phyloP scores from a whole-genome alignment of 352 stramenopile species.

The Saprolegnia diclina region DNA sequence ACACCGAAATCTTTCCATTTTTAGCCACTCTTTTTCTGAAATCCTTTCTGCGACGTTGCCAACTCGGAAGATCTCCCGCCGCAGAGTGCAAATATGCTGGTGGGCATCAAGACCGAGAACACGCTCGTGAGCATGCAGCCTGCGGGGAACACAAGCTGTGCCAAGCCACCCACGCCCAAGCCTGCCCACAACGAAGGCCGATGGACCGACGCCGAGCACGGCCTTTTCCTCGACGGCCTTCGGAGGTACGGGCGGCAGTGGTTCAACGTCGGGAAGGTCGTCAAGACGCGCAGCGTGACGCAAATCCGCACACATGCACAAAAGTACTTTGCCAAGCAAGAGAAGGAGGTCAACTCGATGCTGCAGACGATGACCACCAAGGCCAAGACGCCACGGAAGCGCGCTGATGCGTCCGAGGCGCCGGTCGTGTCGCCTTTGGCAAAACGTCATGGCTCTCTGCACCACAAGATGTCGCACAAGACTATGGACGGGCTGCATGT shows the following conservation, averaged over 20 bases:
- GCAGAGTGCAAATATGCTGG: not conserved
- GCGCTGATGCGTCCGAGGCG: not conserved
- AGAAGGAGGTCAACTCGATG: not conserved
- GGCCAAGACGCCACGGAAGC: not conserved
- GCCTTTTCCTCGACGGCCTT: constrained; percentile 77
- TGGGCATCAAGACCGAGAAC: not conserved
- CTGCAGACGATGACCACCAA: not conserved
- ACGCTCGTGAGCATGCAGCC: not conserved
- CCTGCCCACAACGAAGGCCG: constrained; percentile 33
- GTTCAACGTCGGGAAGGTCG: constrained; percentile 82
- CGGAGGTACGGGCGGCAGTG: constrained; percentile 82
- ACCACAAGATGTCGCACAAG: not conserved
- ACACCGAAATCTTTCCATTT: not conserved
- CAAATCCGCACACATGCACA: constrained; percentile 83
- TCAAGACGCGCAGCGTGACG: constrained; percentile 75
- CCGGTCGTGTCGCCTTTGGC: not conserved
- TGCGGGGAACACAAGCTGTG: no score
- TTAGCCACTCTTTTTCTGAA: not conserved
- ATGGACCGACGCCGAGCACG: constrained; percentile 77
- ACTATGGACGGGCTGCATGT: not conserved
- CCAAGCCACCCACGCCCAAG: no score
- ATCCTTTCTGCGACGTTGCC: no score
- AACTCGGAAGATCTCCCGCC: not conserved
- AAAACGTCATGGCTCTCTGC: not conserved
- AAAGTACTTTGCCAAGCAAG: constrained; percentile 74